Evolutionary conservation across 2,329 filamentous ascomycete species (phyloP).

Genomic region (Ophidiomyces ophidiicola): DNA sequence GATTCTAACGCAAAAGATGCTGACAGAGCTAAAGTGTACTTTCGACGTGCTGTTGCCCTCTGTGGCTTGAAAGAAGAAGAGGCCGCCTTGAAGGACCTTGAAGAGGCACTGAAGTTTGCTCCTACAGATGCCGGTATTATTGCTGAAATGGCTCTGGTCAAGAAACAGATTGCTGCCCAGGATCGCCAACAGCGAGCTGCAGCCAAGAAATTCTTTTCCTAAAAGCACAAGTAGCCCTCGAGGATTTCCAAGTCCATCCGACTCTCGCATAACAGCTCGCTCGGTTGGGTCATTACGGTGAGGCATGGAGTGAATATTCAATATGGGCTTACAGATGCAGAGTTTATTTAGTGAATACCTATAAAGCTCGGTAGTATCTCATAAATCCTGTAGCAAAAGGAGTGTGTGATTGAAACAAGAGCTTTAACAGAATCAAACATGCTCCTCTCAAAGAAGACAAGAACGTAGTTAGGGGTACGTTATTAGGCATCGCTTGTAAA

Average conservation of each 20-base stretch:
- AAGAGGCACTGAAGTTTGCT: slow-evolving; percentile 60
- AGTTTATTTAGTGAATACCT: neutral
- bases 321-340: neutral
- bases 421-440: too few species aligned
- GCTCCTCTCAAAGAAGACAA: too few species aligned
- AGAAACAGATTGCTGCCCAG: slow-evolving; percentile 59
- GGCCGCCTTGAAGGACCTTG: slow-evolving; percentile 59
- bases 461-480: too few species aligned
- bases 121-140: slow-evolving; percentile 63
- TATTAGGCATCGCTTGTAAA: slow-evolving; percentile 42
- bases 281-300: neutral
- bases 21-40: slow-evolving; percentile 82
- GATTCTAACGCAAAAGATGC: slow-evolving; percentile 51
- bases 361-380: neutral
- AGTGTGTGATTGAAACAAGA: too few species aligned
- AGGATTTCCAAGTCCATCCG: too few species aligned
- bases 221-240: too few species aligned
- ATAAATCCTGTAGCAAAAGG: neutral
- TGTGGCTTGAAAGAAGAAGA: slow-evolving; percentile 75
- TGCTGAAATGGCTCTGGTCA: slow-evolving; percentile 65
- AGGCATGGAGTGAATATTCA: slow-evolving; percentile 6
- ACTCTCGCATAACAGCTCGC: too few species aligned
- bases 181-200: slow-evolving; percentile 82
- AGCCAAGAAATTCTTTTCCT: slow-evolving; percentile 76
- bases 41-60: slow-evolving; percentile 65